These are phyloP conservation scores for Chaetomium sp. DNA, from an alignment of 2,329 filamentous ascomycete species.

Conservation along the genomic window DNA sequence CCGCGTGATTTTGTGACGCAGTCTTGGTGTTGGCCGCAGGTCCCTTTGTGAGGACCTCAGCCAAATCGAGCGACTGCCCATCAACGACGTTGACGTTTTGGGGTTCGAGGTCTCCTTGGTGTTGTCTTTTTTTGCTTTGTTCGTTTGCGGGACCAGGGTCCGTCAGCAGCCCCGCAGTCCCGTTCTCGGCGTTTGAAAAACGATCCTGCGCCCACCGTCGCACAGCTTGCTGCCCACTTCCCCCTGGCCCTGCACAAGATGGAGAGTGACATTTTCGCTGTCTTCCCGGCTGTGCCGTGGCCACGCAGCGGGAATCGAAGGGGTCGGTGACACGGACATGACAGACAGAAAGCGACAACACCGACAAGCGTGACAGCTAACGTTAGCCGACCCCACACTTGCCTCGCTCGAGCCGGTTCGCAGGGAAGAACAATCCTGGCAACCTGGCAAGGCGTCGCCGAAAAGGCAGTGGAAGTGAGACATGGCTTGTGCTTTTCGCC, in stretches of 20 bases:
- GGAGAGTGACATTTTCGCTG: not conserved
- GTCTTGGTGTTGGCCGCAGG: not conserved
- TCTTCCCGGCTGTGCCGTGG: constrained; percentile 17
- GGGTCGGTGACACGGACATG: constrained; percentile 6
- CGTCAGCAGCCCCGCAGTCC: not conserved
- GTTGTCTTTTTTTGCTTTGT: not conserved
- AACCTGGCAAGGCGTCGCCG: constrained; percentile 1
- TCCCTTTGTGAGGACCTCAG: not conserved
- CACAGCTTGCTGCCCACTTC: constrained; percentile 2
- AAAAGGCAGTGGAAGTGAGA: not conserved
- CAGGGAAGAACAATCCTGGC: not conserved
- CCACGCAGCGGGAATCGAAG: constrained; percentile 20
- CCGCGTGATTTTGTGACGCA: constrained; percentile 4
- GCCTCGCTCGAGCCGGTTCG: too few species aligned
- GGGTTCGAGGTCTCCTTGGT: not conserved
- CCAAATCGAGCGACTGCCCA: not conserved
- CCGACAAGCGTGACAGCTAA: constrained; percentile 1
- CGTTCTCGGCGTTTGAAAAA: not conserved
- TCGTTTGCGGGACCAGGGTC: constrained; percentile 2
- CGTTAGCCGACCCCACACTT: too few species aligned
- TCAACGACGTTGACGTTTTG: not conserved
- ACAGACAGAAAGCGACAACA: constrained; percentile 7
- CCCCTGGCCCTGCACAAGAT: not conserved
- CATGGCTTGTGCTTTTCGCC: not conserved
- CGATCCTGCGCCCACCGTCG: constrained; percentile 2